Conservation (phyloP, 2,329 filamentous ascomycete genomes). For the Microsporum ferrugineum region DNA sequence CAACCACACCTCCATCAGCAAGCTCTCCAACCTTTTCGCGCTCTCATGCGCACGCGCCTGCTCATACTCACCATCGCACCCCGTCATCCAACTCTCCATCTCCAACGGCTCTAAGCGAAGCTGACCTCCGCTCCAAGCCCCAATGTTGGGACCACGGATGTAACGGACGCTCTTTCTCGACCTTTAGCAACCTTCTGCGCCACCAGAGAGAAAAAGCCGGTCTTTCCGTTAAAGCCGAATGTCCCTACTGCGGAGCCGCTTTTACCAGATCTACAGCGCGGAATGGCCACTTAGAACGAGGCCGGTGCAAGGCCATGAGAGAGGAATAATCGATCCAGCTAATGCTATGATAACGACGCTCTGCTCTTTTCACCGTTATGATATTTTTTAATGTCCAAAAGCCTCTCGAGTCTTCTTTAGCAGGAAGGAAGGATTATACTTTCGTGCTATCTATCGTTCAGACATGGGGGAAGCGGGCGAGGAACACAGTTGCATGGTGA, state of each 20-base stretch:
- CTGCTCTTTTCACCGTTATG: not conserved
- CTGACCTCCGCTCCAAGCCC: conserved; percentile 75
- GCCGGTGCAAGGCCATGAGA: conserved; percentile 66
- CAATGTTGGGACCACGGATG: conserved; percentile 97
- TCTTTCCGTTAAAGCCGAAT: conserved; percentile 76
- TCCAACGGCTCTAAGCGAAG: conserved; percentile 45
- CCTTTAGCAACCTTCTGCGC: conserved; percentile 84
- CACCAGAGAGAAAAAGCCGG: conserved; percentile 93
- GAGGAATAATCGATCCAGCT: not conserved
- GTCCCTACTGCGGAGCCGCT: conserved; percentile 81
- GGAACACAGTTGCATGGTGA: not conserved
- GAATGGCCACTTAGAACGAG: conserved; percentile 75
- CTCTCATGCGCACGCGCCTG: not conserved
- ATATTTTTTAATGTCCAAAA: not conserved
- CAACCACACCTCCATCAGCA: not conserved
- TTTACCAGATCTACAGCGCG: conserved; percentile 82
- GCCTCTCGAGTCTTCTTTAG: not conserved
- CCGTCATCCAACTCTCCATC: conserved; percentile 15
- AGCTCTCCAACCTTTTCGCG: not conserved
- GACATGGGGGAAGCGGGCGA: not conserved
- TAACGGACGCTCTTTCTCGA: conserved; percentile 89
- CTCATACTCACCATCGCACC: not conserved
- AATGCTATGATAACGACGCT: not conserved
- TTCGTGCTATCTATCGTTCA: not conserved
- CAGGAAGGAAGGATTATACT: not conserved